Base-by-base conservation (phyloP, 306 rosid species). In the Fragaria vesca region DNA sequence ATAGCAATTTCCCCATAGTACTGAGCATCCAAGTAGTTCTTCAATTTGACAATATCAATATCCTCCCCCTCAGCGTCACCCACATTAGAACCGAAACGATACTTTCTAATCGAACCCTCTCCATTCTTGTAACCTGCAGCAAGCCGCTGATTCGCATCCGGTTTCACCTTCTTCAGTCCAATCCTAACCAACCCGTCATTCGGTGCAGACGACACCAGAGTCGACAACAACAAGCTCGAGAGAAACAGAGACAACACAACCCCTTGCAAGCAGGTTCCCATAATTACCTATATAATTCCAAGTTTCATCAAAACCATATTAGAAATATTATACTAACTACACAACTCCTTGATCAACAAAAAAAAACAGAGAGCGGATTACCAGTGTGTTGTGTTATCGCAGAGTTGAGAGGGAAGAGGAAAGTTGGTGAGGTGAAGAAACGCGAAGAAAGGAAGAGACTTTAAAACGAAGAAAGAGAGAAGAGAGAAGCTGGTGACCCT, bases 21-120 rank as follows among this genome's bases (percentile, higher is more conserved):
- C 78, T 93, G 97, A 87, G 99, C 97, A 85, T 95, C 97, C 89
- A 95, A 58, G 83, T 89, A 95, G 81, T 95, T 95, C 86, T 88
- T 93, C 21, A 95, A 67, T 0, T 78, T 76, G 63, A 95, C 91
- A 77, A 91, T 72, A 79, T 93, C 97, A 0, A 82, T 0, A 7
- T 82, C 81, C 58, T 32, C 18, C 34, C 66, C 66, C 66, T 4
- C 74, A 6, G 69, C 28, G 15, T 79, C 84, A 34, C 86, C 89
- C 12, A 85, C 77, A 36, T 82, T 77, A 75, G 79, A 46, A 54
- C 28, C 77, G 38, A 75, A 72, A 79, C 26, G 75, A 72, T 87
- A 79, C 80, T 92, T 88, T 30, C 80, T 87, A 62, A 76, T 50
- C 36, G 87, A 69, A 77, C 84, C 17, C 42, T 80, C 82, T 58